These are phyloP conservation scores for Trametes elegans DNA, from an alignment of 768 basidiomycete genomes.

Conservation along the genomic window DNA sequence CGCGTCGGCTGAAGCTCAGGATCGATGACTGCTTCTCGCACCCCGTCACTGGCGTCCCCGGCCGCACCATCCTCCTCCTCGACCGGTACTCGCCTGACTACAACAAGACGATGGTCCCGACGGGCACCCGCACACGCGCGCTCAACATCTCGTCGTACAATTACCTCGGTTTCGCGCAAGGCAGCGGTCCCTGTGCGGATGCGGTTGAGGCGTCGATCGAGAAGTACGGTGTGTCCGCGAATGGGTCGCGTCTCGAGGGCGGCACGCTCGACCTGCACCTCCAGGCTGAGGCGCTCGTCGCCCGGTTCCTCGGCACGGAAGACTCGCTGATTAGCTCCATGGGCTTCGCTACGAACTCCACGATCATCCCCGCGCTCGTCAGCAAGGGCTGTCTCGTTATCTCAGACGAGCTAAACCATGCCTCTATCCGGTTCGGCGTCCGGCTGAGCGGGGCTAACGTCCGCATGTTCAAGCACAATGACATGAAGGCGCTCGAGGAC, in stretches of 20 bases:
- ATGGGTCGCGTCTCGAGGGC: conserved; percentile 77
- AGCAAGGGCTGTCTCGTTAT: conserved; percentile 91
- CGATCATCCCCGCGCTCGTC: conserved; percentile 88
- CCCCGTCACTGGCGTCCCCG: conserved; percentile 92
- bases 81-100: conserved; percentile 84
- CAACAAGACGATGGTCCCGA: conserved; percentile 72
- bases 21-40: conserved; percentile 95
- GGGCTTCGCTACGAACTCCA: conserved; percentile 97
- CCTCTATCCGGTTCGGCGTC: conserved; percentile 91
- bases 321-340: conserved; percentile 89
- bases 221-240: conserved; percentile 77
- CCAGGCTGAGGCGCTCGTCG: conserved; percentile 81
- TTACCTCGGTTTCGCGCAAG: conserved; percentile 97
- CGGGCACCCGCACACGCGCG: conserved; percentile 79
- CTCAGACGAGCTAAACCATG: conserved; percentile 96
- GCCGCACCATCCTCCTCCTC: conserved; percentile 83
- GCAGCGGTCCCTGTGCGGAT: conserved; percentile 90
- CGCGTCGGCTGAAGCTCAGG: conserved; percentile 89
- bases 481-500: conserved; percentile 79
- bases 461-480: conserved; percentile 95
- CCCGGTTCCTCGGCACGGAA: conserved; percentile 87
- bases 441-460: conserved; percentile 86
- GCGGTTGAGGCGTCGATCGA: conserved; percentile 83
- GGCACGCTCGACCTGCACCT: conserved; percentile 86
- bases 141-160: conserved; percentile 99